Conservation (phyloP, 2,329 filamentous ascomycete species). For the Ceratocystis cubensis region DNA sequence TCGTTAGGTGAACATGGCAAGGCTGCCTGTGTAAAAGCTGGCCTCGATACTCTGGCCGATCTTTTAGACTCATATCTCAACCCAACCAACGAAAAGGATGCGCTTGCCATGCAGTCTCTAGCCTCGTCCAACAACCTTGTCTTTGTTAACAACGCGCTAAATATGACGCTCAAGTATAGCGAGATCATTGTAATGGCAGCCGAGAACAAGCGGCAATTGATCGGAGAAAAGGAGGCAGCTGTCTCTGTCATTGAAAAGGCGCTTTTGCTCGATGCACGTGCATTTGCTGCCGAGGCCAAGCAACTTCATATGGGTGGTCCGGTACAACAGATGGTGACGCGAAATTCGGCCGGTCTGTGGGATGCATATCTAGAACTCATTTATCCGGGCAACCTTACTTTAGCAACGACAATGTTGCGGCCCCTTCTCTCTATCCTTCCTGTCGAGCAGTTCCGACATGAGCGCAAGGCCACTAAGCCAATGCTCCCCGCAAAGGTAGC, state of each 20-base stretch:
- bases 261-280: conserved; percentile 35
- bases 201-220: conserved; percentile 31
- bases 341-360: conserved; percentile 66
- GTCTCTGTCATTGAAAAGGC: conserved; percentile 41
- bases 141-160: conserved; percentile 52
- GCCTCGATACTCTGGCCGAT: conserved; percentile 46
- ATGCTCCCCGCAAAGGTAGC: conserved; percentile 40
- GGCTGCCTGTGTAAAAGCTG: conserved; percentile 50
- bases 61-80: conserved; percentile 46
- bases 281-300: conserved; percentile 35
- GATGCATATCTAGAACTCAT: conserved; percentile 59
- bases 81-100: conserved; percentile 24
- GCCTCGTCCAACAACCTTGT: conserved; percentile 43
- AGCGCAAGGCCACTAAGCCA: conserved; percentile 34
- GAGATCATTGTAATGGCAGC: conserved; percentile 46
- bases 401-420: conserved; percentile 63
- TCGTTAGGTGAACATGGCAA: conserved; percentile 45
- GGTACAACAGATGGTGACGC: conserved; percentile 54
- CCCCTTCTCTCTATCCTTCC: conserved; percentile 59
- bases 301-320: conserved; percentile 48
- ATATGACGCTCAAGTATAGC: conserved; percentile 50
- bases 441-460: conserved; percentile 58
- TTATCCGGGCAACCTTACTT: conserved; percentile 50
- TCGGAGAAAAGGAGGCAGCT: conserved; percentile 27
- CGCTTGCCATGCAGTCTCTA: conserved; percentile 26